A percentile compares a stretch with the other conserved stretches of the same genome.
Conservation (phyloP, 2,329 filamentous ascomycete species). For the Alternaria sp. region DNA sequence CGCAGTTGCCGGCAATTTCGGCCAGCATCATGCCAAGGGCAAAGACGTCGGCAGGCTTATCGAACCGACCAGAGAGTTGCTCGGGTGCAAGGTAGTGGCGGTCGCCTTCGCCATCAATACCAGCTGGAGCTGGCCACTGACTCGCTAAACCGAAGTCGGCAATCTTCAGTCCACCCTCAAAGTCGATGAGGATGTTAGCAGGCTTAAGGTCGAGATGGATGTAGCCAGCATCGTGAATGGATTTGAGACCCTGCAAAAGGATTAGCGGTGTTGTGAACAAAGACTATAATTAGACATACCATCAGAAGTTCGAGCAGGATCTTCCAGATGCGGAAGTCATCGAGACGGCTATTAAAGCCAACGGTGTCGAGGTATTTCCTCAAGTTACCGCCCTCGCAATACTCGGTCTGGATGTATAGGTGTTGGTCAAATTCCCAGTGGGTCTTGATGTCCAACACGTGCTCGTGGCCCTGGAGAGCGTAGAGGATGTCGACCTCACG, state of each 20-base stretch:
- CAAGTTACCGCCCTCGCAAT: slow-evolving; percentile 91
- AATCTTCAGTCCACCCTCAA: slow-evolving; percentile 82
- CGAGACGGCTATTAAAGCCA: slow-evolving; percentile 82
- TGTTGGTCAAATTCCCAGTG: slow-evolving; percentile 86
- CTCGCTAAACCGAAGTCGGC: slow-evolving; percentile 86
- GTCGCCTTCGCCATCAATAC: slow-evolving; percentile 90
- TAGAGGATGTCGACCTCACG: slow-evolving; percentile 83
- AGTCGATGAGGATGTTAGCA: slow-evolving; percentile 82
- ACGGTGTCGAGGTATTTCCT: slow-evolving; percentile 84
- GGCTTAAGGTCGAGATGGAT: slow-evolving; percentile 87
- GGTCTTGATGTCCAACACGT: slow-evolving; percentile 83
- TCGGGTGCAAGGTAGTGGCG: slow-evolving; percentile 96
- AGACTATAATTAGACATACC: slow-evolving; percentile 61
- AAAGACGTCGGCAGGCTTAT: slow-evolving; percentile 93
- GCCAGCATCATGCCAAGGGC: slow-evolving; percentile 92
- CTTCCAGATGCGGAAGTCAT: slow-evolving; percentile 99
- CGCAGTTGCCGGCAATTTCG: slow-evolving; percentile 92
- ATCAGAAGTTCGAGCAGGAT: slow-evolving; percentile 84
- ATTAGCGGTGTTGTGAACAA: slow-evolving; percentile 27
- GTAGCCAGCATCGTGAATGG: slow-evolving; percentile 87
- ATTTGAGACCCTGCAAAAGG: slow-evolving; percentile 75
- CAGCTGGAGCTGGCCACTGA: slow-evolving; percentile 74
- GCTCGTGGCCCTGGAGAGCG: slow-evolving; percentile 78
- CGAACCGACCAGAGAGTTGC: slow-evolving; percentile 82
- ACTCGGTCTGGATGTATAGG: slow-evolving; percentile 97